Percentiles rank a stretch among this genome's conserved stretches.
These are phyloP conservation scores for Penicillium crystallinum DNA, from an alignment of 495 filamentous ascomycete genomes.

Conservation along the genomic window DNA sequence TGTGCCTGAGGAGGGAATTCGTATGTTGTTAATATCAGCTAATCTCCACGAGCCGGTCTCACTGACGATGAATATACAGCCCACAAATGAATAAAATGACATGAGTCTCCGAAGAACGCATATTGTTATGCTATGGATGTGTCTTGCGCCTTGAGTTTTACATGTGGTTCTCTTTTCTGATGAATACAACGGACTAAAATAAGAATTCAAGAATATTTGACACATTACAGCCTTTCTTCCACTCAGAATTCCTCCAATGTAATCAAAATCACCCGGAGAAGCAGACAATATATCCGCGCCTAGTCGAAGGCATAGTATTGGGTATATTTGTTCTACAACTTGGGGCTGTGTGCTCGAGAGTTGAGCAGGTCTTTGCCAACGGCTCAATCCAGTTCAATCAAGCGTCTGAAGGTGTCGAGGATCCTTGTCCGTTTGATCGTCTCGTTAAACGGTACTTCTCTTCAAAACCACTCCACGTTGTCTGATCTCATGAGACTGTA, in stretches of 20 bases:
- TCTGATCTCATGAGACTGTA: background rate
- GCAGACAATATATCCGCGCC: no score
- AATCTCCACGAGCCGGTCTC: conserved; percentile 26
- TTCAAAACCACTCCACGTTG: background rate
- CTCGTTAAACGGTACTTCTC: background rate
- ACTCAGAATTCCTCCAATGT: background rate
- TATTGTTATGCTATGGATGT: conserved; percentile 1
- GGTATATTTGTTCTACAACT: no score
- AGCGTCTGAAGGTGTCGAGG: background rate
- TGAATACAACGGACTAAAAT: conserved; percentile 17
- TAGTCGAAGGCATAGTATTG: no score
- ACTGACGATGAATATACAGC: conserved; percentile 30
- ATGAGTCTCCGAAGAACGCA: background rate
- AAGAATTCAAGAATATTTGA: background rate
- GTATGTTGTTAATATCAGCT: conserved; percentile 45
- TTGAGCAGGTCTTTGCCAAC: background rate
- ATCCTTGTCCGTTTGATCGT: background rate
- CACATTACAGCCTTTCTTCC: background rate
- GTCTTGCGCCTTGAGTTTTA: background rate
- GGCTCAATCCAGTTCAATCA: background rate
- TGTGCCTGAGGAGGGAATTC: conserved; percentile 61
- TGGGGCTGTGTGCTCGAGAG: no score
- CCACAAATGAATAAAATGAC: conserved; percentile 34
- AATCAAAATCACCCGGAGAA: background rate
- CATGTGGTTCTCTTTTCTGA: conserved; percentile 8